phyloP scores from a whole-genome alignment of 2,329 filamentous ascomycete genomes.

The Xylaria sp. region DNA sequence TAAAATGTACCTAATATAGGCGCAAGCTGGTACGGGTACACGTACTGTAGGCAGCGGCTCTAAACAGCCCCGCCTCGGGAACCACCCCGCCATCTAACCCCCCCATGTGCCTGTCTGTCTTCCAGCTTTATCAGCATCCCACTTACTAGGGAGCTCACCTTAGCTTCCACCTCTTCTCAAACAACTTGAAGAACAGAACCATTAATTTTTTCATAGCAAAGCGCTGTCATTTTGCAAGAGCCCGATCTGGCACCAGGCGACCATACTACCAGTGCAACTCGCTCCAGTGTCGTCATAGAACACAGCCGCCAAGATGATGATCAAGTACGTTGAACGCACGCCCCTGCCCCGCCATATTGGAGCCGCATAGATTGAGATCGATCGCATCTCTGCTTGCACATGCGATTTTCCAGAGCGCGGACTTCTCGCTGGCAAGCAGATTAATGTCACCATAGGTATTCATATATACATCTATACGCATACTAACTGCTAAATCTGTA shows the following conservation, averaged over 20 bases:
- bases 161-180: conserved; percentile 11
- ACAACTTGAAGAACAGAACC: neutral
- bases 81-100: conserved; percentile 25
- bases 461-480: neutral
- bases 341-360: conserved; percentile 28
- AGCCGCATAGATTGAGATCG: neutral
- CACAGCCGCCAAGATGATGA: conserved; percentile 46
- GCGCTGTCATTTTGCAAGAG: neutral
- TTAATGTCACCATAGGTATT: neutral
- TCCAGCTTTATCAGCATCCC: conserved; percentile 21
- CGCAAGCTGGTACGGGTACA: neutral
- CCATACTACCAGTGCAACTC: neutral
- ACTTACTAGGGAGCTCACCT: neutral
- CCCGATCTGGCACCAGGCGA: neutral
- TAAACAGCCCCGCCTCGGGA: conserved; percentile 27
- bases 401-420: neutral
- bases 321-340: conserved; percentile 42
- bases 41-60: neutral
- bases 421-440: neutral
- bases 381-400: neutral
- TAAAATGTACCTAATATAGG: neutral
- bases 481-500: conserved; percentile 54
- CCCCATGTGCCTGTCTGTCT: conserved; percentile 3
- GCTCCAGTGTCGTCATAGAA: conserved; percentile 7
- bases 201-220: neutral